A percentile compares a stretch with the other conserved stretches of the same genome.
Evolutionary conservation across 768 basidiomycete species (phyloP).

Genomic region (Pulveroboletus sp.): DNA sequence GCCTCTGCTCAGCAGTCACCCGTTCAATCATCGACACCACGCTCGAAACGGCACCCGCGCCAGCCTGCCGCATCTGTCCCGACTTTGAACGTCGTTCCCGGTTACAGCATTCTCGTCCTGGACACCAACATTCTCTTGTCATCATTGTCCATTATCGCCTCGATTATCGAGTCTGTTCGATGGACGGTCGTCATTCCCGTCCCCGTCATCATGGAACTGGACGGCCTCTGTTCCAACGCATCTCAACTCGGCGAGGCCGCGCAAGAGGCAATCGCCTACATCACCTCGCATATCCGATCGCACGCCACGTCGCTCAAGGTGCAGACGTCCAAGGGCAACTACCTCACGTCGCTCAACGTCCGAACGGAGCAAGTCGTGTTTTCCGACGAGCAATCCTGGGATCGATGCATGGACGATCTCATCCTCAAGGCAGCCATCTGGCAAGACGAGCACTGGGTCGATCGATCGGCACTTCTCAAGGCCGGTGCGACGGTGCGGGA

Average conservation of each 20-base stretch:
- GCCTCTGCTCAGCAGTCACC: slow-evolving; percentile 36
- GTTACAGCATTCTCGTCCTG: slow-evolving; percentile 86
- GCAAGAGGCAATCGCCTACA: slow-evolving; percentile 64
- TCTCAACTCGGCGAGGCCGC: slow-evolving; percentile 73
- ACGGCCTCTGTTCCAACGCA: slow-evolving; percentile 72
- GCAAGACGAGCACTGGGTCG: slow-evolving; percentile 91
- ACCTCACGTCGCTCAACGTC: slow-evolving; percentile 75
- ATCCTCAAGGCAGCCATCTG: slow-evolving; percentile 90
- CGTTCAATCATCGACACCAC: slow-evolving; percentile 25
- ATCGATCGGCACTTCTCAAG: slow-evolving; percentile 72
- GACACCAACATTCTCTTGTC: slow-evolving; percentile 95
- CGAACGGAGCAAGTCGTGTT: slow-evolving; percentile 85
- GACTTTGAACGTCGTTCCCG: slow-evolving; percentile 60
- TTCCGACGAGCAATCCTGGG: slow-evolving; percentile 42
- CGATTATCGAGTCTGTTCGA: slow-evolving; percentile 69
- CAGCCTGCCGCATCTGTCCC: slow-evolving; percentile 34
- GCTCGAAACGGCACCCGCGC: slow-evolving; percentile 26
- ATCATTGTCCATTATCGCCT: slow-evolving; percentile 66
- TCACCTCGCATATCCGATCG: slow-evolving; percentile 70
- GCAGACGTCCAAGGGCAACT: slow-evolving; percentile 93
- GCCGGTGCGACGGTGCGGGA: slow-evolving; percentile 31
- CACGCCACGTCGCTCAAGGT: slow-evolving; percentile 82
- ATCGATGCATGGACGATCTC: slow-evolving; percentile 90
- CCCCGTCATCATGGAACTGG: slow-evolving; percentile 95
- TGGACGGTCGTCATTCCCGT: slow-evolving; percentile 93